Percentiles rank a stretch among this genome's conserved stretches.
Evolutionary conservation across 306 rosid species (phyloP).

Genomic region (Quercus ilex): DNA sequence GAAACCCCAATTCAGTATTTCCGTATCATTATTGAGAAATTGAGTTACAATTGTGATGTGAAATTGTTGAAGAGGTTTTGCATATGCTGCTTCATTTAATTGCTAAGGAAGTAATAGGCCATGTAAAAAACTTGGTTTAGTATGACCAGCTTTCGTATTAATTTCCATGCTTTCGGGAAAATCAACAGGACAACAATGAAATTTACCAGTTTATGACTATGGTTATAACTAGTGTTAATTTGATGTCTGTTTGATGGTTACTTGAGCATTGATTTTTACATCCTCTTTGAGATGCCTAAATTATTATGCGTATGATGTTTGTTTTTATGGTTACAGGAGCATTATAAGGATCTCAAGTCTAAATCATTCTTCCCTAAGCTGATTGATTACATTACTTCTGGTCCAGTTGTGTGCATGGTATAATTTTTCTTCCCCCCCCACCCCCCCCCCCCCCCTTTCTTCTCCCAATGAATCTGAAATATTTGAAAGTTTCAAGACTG

Average conservation of each 20-base stretch:
- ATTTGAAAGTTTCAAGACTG: slow-evolving; percentile 5
- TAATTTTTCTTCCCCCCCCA: slow-evolving; percentile 1
- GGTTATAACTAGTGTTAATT: slow-evolving; percentile 11
- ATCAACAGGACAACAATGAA: neutral
- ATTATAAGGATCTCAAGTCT: slow-evolving; percentile 80
- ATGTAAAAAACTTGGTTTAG: neutral
- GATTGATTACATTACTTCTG: slow-evolving; percentile 88
- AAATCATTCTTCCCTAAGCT: slow-evolving; percentile 82
- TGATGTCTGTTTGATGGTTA: neutral
- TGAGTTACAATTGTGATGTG: neutral
- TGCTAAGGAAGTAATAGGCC: neutral
- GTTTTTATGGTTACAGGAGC: slow-evolving; percentile 61
- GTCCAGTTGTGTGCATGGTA: slow-evolving; percentile 99
- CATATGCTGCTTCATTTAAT: neutral
- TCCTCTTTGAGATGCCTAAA: neutral
- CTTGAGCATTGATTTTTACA: slow-evolving; percentile 10
- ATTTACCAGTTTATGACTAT: neutral
- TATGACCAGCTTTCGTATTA: neutral
- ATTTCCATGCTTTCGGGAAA: slow-evolving; percentile 10
- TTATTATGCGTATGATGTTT: slow-evolving; percentile 3
- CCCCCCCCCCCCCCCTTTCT: no score
- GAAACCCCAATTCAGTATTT: neutral
- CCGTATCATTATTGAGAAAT: neutral
- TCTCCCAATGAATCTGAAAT: slow-evolving; percentile 1
- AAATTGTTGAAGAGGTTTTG: neutral